phyloP scores from a whole-genome alignment of 768 basidiomycete genomes.

The Ramaria rubella region DNA sequence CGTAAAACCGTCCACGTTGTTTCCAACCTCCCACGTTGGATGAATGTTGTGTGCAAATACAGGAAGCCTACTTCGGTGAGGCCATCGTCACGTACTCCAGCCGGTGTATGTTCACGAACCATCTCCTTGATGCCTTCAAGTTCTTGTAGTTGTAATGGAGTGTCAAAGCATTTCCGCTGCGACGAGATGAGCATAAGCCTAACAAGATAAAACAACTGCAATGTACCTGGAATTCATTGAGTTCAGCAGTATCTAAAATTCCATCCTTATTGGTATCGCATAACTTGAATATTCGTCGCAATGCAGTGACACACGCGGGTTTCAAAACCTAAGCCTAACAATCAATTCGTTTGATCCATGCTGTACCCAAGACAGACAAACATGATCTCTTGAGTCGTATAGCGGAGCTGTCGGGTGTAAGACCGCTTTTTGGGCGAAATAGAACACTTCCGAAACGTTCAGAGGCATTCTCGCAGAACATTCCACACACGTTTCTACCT shows the following conservation, averaged over 20 bases:
- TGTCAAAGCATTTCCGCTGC: constrained; percentile 91
- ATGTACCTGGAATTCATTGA: constrained; percentile 98
- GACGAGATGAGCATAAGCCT: background rate
- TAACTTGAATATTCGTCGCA: constrained; percentile 92
- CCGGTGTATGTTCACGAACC: constrained; percentile 73
- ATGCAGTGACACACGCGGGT: constrained; percentile 81
- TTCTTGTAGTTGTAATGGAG: constrained; percentile 86
- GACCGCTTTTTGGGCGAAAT: constrained; percentile 97
- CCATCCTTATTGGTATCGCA: constrained; percentile 95
- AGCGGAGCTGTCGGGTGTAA: constrained; percentile 94
- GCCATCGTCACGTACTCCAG: constrained; percentile 69
- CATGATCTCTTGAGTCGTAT: constrained; percentile 94
- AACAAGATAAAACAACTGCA: background rate
- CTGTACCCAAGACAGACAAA: constrained; percentile 32
- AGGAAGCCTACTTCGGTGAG: constrained; percentile 91
- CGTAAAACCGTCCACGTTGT: constrained; percentile 97
- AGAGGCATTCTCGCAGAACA: constrained; percentile 87
- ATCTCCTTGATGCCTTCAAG: constrained; percentile 94
- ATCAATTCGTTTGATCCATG: constrained; percentile 8
- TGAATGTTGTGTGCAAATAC: constrained; percentile 93
- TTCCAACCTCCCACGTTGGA: constrained; percentile 90
- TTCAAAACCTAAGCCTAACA: constrained; percentile 66
- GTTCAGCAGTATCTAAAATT: constrained; percentile 77
- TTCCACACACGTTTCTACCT: constrained; percentile 98
- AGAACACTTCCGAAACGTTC: constrained; percentile 96